Conservation (phyloP, 805 yeast species). For the Lipomyces mesembrius region DNA sequence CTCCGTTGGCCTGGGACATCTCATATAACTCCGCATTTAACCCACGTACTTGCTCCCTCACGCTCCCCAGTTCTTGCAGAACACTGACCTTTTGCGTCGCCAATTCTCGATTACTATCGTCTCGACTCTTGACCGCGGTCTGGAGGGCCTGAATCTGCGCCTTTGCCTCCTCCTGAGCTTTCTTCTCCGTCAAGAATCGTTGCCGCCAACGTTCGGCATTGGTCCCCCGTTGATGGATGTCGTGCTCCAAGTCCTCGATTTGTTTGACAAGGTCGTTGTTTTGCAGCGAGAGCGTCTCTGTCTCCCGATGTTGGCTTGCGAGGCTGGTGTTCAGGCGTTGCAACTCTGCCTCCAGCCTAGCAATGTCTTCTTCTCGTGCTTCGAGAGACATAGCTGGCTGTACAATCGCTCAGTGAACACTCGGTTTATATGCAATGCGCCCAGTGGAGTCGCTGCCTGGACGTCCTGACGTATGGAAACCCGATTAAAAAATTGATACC, state of each 20-base stretch:
- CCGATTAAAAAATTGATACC: not conserved
- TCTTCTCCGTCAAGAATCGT: conserved; percentile 20
- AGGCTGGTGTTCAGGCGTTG: not conserved
- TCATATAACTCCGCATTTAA: conserved; percentile 9
- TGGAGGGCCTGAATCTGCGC: conserved; percentile 17
- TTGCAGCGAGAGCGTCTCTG: conserved; percentile 3
- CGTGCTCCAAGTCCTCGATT: conserved; percentile 23
- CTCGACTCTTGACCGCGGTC: conserved; percentile 25
- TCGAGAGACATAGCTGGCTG: not conserved
- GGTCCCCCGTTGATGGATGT: conserved; percentile 18
- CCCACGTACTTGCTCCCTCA: conserved; percentile 13
- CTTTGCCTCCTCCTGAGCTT: conserved; percentile 14
- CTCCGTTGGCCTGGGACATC: conserved; percentile 17
- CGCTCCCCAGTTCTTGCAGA: conserved; percentile 13
- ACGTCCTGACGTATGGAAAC: not conserved
- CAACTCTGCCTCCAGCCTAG: conserved; percentile 13
- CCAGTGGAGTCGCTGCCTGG: not conserved
- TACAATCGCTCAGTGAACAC: not conserved
- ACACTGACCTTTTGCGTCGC: conserved; percentile 19
- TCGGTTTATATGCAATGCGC: not conserved
- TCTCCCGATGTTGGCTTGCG: conserved; percentile 6
- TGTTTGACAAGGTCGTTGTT: conserved; percentile 16
- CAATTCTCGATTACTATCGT: conserved; percentile 26
- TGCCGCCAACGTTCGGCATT: conserved; percentile 31
- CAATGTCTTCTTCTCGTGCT: conserved; percentile 18